Evolutionary conservation across 2,329 filamentous ascomycete genomes (phyloP).

Genomic region (Venturia asperata): DNA sequence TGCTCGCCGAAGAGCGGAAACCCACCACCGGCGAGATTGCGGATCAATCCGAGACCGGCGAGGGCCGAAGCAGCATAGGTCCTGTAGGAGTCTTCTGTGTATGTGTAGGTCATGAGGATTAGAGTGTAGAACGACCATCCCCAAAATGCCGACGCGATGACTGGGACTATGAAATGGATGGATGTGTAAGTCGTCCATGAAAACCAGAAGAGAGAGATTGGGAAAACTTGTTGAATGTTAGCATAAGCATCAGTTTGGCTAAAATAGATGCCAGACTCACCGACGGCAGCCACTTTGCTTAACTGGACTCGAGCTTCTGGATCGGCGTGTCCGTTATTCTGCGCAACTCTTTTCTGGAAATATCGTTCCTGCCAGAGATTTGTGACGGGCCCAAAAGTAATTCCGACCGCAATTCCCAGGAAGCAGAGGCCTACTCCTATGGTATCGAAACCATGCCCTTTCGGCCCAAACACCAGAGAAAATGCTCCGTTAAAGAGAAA

Average conservation of each 20-base stretch:
- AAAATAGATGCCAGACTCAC: slow-evolving; percentile 51
- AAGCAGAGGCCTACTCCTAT: slow-evolving; percentile 64
- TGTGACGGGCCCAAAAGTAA: slow-evolving; percentile 47
- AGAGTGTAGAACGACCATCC: slow-evolving; percentile 56
- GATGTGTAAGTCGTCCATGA: slow-evolving; percentile 78
- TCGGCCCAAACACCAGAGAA: slow-evolving; percentile 41
- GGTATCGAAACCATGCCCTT: slow-evolving; percentile 31
- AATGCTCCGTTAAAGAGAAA: slow-evolving; percentile 47
- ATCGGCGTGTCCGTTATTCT: slow-evolving; percentile 60
- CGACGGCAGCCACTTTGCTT: slow-evolving; percentile 71
- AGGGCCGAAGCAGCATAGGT: slow-evolving; percentile 77
- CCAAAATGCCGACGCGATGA: slow-evolving; percentile 68
- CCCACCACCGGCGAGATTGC: slow-evolving; percentile 65
- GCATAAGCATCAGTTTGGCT: background rate
- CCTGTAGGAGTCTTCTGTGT: slow-evolving; percentile 69
- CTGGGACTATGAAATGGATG: slow-evolving; percentile 73
- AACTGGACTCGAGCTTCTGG: slow-evolving; percentile 71
- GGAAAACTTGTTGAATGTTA: slow-evolving; percentile 34
- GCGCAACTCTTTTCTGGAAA: slow-evolving; percentile 47
- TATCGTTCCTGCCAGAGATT: slow-evolving; percentile 52
- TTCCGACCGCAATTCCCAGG: slow-evolving; percentile 58
- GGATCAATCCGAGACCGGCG: slow-evolving; percentile 69
- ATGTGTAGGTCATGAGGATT: slow-evolving; percentile 78
- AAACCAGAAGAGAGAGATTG: slow-evolving; percentile 76
- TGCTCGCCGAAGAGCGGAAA: slow-evolving; percentile 66